phyloP scores from a whole-genome alignment of 331 rosid genomes.

The Pyracantha coccinea region DNA sequence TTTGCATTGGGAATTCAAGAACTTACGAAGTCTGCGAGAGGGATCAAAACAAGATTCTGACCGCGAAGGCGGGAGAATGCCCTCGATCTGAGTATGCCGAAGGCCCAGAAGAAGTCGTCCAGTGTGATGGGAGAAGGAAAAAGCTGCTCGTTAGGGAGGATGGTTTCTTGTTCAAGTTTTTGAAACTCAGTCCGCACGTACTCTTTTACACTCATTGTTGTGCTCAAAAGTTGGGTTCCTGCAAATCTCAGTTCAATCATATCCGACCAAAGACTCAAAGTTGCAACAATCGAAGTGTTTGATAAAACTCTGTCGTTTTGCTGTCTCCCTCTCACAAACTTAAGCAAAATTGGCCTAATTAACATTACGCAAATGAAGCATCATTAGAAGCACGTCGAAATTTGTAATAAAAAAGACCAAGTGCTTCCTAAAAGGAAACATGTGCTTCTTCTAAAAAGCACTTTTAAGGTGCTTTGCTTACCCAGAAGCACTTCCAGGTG shows the following conservation, averaged over 20 bases:
- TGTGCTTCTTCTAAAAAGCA: background rate
- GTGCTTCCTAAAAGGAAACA: too few species aligned
- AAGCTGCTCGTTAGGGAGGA: conserved; percentile 62
- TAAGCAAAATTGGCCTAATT: too few species aligned
- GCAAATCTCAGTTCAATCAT: conserved; percentile 19
- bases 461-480: too few species aligned
- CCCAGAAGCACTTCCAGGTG: too few species aligned
- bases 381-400: too few species aligned
- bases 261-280: background rate
- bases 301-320: too few species aligned
- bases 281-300: background rate
- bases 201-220: conserved; percentile 73
- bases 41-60: conserved; percentile 79
- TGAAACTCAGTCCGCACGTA: conserved; percentile 66
- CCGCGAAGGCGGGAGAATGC: conserved; percentile 84
- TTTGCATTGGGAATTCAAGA: conserved; percentile 3
- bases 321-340: too few species aligned
- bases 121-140: conserved; percentile 74
- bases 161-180: conserved; percentile 67
- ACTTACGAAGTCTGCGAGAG: conserved; percentile 82
- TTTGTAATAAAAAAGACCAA: too few species aligned
- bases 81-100: conserved; percentile 92
- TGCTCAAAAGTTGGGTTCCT: conserved; percentile 94
- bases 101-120: conserved; percentile 97
- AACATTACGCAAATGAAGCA: too few species aligned